Conservation (phyloP, 2,329 filamentous ascomycete genomes). For the Beauveria sp. region DNA sequence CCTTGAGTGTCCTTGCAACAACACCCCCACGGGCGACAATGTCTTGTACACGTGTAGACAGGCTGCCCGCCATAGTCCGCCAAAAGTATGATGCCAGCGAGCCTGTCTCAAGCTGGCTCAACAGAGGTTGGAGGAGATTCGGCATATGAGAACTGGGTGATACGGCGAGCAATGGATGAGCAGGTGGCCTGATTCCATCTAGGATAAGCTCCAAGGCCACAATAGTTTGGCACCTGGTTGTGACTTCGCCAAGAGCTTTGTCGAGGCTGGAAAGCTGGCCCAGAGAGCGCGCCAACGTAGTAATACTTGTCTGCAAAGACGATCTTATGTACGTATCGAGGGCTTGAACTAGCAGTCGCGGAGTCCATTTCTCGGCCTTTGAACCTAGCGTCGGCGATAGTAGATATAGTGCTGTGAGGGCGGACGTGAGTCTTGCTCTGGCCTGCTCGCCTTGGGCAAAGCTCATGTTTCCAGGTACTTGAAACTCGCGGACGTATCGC, state of each 20-base stretch:
- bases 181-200: slow-evolving; percentile 56
- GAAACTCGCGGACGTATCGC: slow-evolving; percentile 76
- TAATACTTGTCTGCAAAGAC: slow-evolving; percentile 69
- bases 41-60: slow-evolving; percentile 74
- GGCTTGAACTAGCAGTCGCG: slow-evolving; percentile 64
- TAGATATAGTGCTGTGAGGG: slow-evolving; percentile 69
- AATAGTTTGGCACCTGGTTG: slow-evolving; percentile 80
- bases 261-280: slow-evolving; percentile 76
- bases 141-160: slow-evolving; percentile 26
- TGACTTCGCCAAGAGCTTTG: slow-evolving; percentile 72
- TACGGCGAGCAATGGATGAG: slow-evolving; percentile 55
- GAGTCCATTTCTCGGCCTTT: slow-evolving; percentile 50
- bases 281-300: slow-evolving; percentile 66
- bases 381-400: slow-evolving; percentile 59
- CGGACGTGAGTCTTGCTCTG: slow-evolving; percentile 64
- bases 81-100: slow-evolving; percentile 90
- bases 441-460: slow-evolving; percentile 65
- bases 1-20: slow-evolving; percentile 69
- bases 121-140: slow-evolving; percentile 62
- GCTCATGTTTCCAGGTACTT: slow-evolving; percentile 50
- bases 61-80: slow-evolving; percentile 73
- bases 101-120: slow-evolving; percentile 75
- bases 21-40: slow-evolving; percentile 77
- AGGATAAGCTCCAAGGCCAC: slow-evolving; percentile 80
- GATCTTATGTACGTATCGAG: slow-evolving; percentile 78